Evolutionary conservation across 148 eudicot genomes (phyloP).

Genomic region (Persicaria tinctoria): DNA sequence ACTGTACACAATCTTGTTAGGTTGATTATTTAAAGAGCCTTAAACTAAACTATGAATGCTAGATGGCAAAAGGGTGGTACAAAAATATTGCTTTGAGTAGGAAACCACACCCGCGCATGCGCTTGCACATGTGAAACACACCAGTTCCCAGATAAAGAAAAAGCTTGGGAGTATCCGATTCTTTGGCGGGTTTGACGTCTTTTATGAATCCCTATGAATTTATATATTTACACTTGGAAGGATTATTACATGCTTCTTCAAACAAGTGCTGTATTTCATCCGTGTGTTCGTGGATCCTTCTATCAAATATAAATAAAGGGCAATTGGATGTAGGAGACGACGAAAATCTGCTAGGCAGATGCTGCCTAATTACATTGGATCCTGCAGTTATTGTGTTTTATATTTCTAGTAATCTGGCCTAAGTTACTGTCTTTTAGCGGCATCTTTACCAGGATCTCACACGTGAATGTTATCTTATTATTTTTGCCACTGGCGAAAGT

Average conservation of each 20-base stretch:
- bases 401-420: not conserved
- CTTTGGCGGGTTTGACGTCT: slow-evolving; percentile 17
- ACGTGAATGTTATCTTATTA: not conserved
- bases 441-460: not conserved
- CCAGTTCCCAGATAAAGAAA: slow-evolving; percentile 24
- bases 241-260: slow-evolving; percentile 4
- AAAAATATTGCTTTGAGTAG: slow-evolving; percentile 16
- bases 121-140: slow-evolving; percentile 44
- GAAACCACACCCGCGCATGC: slow-evolving; percentile 28
- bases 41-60: slow-evolving; percentile 14
- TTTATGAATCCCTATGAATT: slow-evolving; percentile 21
- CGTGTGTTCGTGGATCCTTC: slow-evolving; percentile 20
- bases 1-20: slow-evolving; percentile 6
- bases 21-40: not conserved
- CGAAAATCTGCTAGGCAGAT: slow-evolving; percentile 2
- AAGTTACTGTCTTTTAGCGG: not conserved
- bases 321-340: not conserved
- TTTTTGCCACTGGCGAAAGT: not conserved
- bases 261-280: slow-evolving; percentile 11
- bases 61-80: slow-evolving; percentile 33
- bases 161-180: slow-evolving; percentile 29
- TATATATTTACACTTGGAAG: not conserved
- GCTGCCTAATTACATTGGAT: slow-evolving; percentile 10
- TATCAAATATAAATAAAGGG: slow-evolving; percentile 13
- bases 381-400: not conserved